A percentile compares a stretch with the other conserved stretches of the same genome.
phyloP scores from a whole-genome alignment of 2,329 filamentous ascomycete genomes.

The Arthrinium puccinioides region DNA sequence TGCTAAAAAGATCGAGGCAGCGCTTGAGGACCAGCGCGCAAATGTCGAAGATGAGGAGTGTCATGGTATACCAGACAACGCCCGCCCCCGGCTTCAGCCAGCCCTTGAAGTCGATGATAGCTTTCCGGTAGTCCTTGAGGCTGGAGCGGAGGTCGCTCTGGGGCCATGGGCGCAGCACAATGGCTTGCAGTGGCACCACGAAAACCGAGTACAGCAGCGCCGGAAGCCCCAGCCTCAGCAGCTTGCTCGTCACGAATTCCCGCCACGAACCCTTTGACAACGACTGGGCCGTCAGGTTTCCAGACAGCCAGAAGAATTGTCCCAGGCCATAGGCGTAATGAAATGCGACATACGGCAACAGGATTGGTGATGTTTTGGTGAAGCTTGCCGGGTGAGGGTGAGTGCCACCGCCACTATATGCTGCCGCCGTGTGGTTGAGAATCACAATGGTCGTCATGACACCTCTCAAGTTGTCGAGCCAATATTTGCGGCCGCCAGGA shows the following conservation, averaged over 20 bases:
- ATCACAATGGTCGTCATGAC: conserved; percentile 3
- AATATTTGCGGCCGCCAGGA: not conserved
- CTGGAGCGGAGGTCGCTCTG: not conserved
- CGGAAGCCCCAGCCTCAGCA: not conserved
- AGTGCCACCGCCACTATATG: conserved; percentile 3
- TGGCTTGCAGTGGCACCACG: not conserved
- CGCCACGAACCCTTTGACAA: not conserved
- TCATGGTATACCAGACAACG: conserved; percentile 2
- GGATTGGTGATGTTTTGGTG: conserved; percentile 1
- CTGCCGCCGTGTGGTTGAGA: conserved; percentile 2
- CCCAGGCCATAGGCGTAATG: conserved; percentile 1
- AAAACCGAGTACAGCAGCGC: conserved; percentile 1
- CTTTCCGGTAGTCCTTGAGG: conserved; percentile 1
- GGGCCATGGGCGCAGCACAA: not conserved
- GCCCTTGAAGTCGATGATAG: conserved; percentile 4
- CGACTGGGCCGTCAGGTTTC: conserved; percentile 1
- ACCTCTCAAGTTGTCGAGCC: conserved; percentile 2
- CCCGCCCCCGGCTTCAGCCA: too few species aligned
- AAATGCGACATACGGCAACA: not conserved
- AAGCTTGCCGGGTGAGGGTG: conserved; percentile 1
- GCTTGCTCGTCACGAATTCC: conserved; percentile 2
- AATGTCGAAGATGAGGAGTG: conserved; percentile 4
- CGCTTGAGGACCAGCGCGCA: conserved; percentile 3
- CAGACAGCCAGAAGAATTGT: conserved; percentile 5
- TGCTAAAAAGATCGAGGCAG: not conserved